These are phyloP conservation scores for Tilletia walkeri DNA, from an alignment of 1,284 basidiomycete species.

Conservation along the genomic window DNA sequence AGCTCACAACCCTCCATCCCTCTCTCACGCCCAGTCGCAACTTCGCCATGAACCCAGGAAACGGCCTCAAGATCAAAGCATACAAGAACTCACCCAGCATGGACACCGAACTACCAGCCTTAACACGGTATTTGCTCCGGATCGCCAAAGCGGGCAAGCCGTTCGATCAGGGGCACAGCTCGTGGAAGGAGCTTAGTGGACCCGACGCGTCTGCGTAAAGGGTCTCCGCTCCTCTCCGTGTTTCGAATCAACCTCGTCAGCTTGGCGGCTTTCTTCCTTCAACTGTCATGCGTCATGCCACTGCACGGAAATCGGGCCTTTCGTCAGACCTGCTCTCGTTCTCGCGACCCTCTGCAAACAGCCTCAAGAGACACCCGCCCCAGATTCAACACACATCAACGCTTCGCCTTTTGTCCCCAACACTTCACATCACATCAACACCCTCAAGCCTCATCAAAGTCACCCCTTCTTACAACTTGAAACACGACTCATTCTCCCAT, in stretches of 20 bases:
- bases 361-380: too few relatives aligned
- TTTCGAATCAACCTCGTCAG: background rate
- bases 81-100: conserved; percentile 38
- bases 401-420: background rate
- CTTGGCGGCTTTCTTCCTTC: background rate
- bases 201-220: conserved; percentile 18
- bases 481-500: too few relatives aligned
- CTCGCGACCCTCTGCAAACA: too few relatives aligned
- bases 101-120: conserved; percentile 38
- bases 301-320: too few relatives aligned
- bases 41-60: conserved; percentile 79
- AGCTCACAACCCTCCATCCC: conserved; percentile 42
- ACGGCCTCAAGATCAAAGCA: conserved; percentile 74
- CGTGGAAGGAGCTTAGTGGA: conserved; percentile 35
- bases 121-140: conserved; percentile 36
- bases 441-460: too few relatives aligned
- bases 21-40: conserved; percentile 57
- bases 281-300: background rate
- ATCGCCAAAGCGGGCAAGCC: conserved; percentile 32
- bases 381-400: background rate
- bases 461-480: too few relatives aligned
- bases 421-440: too few relatives aligned
- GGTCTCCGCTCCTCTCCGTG: too few relatives aligned
- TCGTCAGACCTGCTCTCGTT: too few relatives aligned
- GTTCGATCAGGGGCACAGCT: conserved; percentile 28